phyloP scores from a whole-genome alignment of 179 eudicot genomes.

The Monotropa hypopitys region DNA sequence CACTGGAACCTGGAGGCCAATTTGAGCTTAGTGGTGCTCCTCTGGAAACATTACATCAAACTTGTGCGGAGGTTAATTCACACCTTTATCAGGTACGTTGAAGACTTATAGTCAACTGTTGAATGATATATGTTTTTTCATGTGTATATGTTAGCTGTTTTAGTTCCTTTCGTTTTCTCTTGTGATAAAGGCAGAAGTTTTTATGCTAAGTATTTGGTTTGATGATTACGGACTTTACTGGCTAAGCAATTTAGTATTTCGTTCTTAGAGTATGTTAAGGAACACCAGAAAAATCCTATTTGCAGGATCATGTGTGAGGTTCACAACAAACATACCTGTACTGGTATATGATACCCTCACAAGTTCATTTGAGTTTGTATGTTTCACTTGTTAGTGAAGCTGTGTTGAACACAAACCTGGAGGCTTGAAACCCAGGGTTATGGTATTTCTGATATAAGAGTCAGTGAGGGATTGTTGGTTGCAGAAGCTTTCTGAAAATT shows the following conservation, averaged over 20 bases:
- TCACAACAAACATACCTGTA: neutral
- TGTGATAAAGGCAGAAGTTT: neutral
- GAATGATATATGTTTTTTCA: neutral
- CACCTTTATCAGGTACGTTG: conserved; percentile 91
- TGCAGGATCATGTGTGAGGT: neutral
- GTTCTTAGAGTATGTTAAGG: neutral
- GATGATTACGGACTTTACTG: neutral
- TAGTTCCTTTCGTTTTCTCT: neutral
- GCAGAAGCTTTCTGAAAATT: neutral
- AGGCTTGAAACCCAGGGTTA: neutral
- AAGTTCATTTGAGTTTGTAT: neutral
- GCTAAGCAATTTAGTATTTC: neutral
- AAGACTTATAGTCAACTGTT: neutral
- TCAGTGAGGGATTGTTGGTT: neutral
- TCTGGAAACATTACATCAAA: conserved; percentile 93
- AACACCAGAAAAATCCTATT: neutral
- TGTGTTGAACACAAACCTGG: neutral
- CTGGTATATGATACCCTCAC: too few relatives aligned
- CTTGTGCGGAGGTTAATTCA: conserved; percentile 95
- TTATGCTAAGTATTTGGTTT: neutral
- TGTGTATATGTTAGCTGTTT: neutral
- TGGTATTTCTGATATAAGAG: neutral
- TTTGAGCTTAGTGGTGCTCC: conserved; percentile 99
- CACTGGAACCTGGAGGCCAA: conserved; percentile 95
- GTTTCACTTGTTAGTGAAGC: neutral